Evolutionary conservation across 208 protist species (phyloP).

Genomic region (Leishmania gerbilli): DNA sequence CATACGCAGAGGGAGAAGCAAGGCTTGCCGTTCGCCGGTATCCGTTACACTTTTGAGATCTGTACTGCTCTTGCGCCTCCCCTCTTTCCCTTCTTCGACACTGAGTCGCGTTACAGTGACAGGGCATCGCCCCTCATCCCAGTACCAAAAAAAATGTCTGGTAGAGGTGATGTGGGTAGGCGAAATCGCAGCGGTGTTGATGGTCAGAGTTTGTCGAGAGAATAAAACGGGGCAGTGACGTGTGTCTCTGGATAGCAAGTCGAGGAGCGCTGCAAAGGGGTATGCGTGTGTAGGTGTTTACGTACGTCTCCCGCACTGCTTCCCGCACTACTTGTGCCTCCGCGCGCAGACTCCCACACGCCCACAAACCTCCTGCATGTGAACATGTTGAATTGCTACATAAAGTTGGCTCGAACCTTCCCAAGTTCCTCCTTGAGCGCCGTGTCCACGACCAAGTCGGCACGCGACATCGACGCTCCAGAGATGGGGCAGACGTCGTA

Average conservation of each 20-base stretch:
- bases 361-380: neutral
- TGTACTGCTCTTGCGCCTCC: neutral
- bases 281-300: neutral
- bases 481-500: slow-evolving; percentile 46
- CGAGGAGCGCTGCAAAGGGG: neutral
- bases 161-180: neutral
- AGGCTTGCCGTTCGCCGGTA: neutral
- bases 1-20: neutral
- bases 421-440: slow-evolving; percentile 39
- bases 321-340: neutral
- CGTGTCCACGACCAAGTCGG: slow-evolving; percentile 48
- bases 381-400: slow-evolving; percentile 15
- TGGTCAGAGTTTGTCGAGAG: neutral
- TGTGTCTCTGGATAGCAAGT: neutral
- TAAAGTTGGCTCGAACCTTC: slow-evolving; percentile 41
- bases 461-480: slow-evolving; percentile 32
- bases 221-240: neutral
- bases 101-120: neutral
- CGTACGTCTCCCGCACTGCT: neutral
- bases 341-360: neutral
- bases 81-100: neutral
- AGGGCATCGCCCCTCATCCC: neutral
- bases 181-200: neutral
- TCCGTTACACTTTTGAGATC: neutral
- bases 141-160: neutral